phyloP scores from a whole-genome alignment of 2,329 filamentous ascomycete genomes.

The Chrysoporthe cubensis region DNA sequence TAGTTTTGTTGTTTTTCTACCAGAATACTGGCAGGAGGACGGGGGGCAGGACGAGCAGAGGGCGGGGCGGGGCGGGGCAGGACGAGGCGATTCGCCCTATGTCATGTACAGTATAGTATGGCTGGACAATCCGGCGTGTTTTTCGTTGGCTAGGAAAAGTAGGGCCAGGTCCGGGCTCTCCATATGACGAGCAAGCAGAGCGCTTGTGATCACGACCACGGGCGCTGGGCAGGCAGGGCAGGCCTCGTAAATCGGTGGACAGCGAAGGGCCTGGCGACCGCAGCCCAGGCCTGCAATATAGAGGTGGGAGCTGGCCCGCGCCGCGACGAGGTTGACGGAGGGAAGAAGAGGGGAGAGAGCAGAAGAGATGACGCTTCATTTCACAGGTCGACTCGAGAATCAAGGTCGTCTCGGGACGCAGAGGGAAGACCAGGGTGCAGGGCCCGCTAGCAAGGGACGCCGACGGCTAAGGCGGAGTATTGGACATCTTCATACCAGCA shows the following conservation, averaged over 20 bases:
- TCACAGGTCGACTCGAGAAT: background rate
- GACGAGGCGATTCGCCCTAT: background rate
- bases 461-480: background rate
- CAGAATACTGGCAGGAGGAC: background rate
- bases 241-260: slow-evolving; percentile 18
- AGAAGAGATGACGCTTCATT: slow-evolving; percentile 14
- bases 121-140: background rate
- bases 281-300: slow-evolving; percentile 20
- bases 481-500: background rate
- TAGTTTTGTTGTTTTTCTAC: background rate
- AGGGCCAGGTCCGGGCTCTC: background rate
- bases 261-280: slow-evolving; percentile 7
- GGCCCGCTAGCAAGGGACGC: background rate
- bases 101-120: slow-evolving; percentile 3
- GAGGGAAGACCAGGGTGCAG: background rate
- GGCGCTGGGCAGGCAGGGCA: slow-evolving; percentile 17
- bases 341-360: background rate
- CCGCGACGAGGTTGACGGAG: slow-evolving; percentile 16
- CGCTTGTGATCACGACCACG: slow-evolving; percentile 19
- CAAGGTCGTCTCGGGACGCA: background rate
- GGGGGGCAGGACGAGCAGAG: background rate
- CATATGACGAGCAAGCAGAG: background rate
- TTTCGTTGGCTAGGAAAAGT: background rate
- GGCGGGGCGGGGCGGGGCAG: background rate
- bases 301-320: slow-evolving; percentile 4